Percentiles rank a stretch among this genome's conserved stretches.
Evolutionary conservation across 345 rosid species (phyloP).

Genomic region (Noccaea bulbosa): DNA sequence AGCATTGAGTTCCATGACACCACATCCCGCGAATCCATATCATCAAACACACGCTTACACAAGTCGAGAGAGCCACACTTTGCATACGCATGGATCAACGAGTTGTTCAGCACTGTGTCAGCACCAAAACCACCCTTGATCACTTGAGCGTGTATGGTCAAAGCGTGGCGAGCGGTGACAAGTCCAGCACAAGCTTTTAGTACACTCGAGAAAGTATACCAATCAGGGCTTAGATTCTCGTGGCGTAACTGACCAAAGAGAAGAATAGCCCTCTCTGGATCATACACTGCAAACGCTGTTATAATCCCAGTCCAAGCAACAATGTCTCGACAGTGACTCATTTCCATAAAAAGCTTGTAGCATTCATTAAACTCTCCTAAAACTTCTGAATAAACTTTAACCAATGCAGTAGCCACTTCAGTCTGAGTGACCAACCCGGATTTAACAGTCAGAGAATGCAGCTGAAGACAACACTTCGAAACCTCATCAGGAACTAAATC

Average conservation of each 20-base stretch:
- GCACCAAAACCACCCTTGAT: slow-evolving; percentile 63
- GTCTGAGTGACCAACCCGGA: slow-evolving; percentile 59
- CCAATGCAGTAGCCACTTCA: slow-evolving; percentile 69
- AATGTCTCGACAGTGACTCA: slow-evolving; percentile 49
- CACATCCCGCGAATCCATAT: slow-evolving; percentile 57
- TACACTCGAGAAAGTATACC: slow-evolving; percentile 75
- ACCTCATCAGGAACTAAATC: slow-evolving; percentile 43
- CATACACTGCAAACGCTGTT: slow-evolving; percentile 67
- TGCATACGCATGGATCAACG: slow-evolving; percentile 83
- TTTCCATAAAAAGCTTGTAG: slow-evolving; percentile 67
- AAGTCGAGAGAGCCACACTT: slow-evolving; percentile 72
- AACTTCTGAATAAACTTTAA: slow-evolving; percentile 75
- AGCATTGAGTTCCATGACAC: slow-evolving; percentile 93
- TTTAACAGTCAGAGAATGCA: slow-evolving; percentile 64
- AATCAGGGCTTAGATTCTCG: slow-evolving; percentile 64
- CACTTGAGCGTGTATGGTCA: slow-evolving; percentile 65
- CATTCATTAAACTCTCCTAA: slow-evolving; percentile 60
- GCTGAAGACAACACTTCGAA: slow-evolving; percentile 57
- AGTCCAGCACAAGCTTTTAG: slow-evolving; percentile 87
- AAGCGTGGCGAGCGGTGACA: slow-evolving; percentile 60
- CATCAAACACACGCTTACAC: slow-evolving; percentile 68
- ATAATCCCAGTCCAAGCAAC: slow-evolving; percentile 85
- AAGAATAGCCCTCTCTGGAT: slow-evolving; percentile 67
- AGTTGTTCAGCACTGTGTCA: slow-evolving; percentile 67
- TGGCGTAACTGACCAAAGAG: slow-evolving; percentile 58